Evolutionary conservation across 2,329 filamentous ascomycete genomes (phyloP).

Genomic region (Ampelomyces quisqualis): DNA sequence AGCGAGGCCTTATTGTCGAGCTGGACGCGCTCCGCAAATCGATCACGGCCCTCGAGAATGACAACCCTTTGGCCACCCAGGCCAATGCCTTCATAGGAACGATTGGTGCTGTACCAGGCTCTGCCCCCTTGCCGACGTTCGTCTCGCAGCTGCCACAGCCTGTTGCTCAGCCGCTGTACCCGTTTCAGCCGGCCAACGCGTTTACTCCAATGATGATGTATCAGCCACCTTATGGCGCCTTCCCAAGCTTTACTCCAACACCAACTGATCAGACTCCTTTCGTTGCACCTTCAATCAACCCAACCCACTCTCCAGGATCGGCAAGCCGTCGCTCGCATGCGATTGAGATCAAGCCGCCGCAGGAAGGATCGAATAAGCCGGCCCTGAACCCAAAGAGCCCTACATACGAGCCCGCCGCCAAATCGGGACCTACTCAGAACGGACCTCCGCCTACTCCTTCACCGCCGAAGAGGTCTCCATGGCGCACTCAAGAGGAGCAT

Average conservation of each 20-base stretch:
- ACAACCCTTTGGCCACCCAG: conserved; percentile 12
- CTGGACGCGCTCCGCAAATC: conserved; percentile 41
- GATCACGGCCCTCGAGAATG: conserved; percentile 31
- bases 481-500: conserved; percentile 25
- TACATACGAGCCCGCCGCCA: conserved; percentile 41
- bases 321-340: conserved; percentile 44
- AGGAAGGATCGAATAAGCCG: conserved; percentile 31
- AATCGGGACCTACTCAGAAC: conserved; percentile 11
- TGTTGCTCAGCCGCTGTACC: conserved; percentile 26
- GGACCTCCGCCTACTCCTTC: conserved; percentile 36
- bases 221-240: conserved; percentile 23
- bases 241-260: conserved; percentile 17
- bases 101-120: conserved; percentile 6
- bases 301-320: conserved; percentile 32
- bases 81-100: conserved; percentile 11
- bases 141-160: conserved; percentile 30
- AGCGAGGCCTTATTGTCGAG: conserved; percentile 39
- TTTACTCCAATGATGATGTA: conserved; percentile 34
- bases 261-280: conserved; percentile 25
- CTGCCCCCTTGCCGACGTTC: conserved; percentile 19
- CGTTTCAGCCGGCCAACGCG: conserved; percentile 21
- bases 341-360: conserved; percentile 45
- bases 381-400: conserved; percentile 45
- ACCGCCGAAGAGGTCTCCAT: conserved; percentile 33
- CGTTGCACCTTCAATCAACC: conserved; percentile 16